Percentiles rank a stretch among this genome's conserved stretches.
Evolutionary conservation across 495 filamentous ascomycete species (phyloP).

Genomic region (Usnea hakonensis): DNA sequence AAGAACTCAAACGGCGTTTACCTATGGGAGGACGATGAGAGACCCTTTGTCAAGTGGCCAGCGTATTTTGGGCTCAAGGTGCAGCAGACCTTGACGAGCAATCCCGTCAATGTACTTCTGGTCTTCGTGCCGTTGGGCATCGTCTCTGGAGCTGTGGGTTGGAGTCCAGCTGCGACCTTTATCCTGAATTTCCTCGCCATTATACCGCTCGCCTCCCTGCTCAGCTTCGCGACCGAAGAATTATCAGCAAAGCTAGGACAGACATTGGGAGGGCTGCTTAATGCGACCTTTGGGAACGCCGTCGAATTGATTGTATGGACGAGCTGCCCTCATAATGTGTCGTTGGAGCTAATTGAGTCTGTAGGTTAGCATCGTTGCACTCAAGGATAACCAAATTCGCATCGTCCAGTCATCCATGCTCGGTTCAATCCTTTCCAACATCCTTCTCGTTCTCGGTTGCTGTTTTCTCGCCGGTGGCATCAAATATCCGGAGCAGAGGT

Average conservation of each 20-base stretch:
- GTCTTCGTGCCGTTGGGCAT: slow-evolving; percentile 89
- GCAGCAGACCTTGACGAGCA: slow-evolving; percentile 49
- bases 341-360: slow-evolving; percentile 13
- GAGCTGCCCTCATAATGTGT: background rate
- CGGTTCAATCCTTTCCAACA: slow-evolving; percentile 91
- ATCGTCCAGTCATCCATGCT: slow-evolving; percentile 98
- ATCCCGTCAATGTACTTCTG: slow-evolving; percentile 80
- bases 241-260: slow-evolving; percentile 76
- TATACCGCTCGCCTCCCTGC: slow-evolving; percentile 80
- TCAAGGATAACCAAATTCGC: slow-evolving; percentile 77
- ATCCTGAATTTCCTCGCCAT: slow-evolving; percentile 92
- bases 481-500: slow-evolving; percentile 56
- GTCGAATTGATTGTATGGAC: slow-evolving; percentile 88
- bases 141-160: slow-evolving; percentile 59
- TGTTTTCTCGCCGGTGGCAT: slow-evolving; percentile 91
- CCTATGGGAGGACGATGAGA: slow-evolving; percentile 28
- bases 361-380: slow-evolving; percentile 88
- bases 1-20: slow-evolving; percentile 12
- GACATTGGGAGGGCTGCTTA: slow-evolving; percentile 84
- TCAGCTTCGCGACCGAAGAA: slow-evolving; percentile 95
- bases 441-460: slow-evolving; percentile 90
- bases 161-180: slow-evolving; percentile 73
- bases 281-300: slow-evolving; percentile 95
- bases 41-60: slow-evolving; percentile 50
- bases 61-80: slow-evolving; percentile 42